A percentile compares a stretch with the other conserved stretches of the same genome.
These are phyloP conservation scores for Alternaria hordeiaustralica DNA, from an alignment of 2,329 filamentous ascomycete species.

Conservation along the genomic window DNA sequence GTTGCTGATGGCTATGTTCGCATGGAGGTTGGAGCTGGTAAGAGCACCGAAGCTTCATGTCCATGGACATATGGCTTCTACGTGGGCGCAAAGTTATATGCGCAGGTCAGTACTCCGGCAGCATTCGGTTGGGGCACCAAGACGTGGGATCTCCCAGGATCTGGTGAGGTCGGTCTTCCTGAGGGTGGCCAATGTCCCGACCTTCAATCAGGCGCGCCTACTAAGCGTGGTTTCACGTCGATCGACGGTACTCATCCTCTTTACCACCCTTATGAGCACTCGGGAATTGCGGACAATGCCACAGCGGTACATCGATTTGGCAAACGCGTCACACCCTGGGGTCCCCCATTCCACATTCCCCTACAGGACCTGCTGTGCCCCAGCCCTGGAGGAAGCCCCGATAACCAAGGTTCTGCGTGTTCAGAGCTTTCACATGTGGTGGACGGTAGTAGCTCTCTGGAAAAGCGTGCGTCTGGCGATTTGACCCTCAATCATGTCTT, in stretches of 20 bases:
- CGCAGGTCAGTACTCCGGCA: neutral
- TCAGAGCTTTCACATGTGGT: neutral
- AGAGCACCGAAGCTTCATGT: neutral
- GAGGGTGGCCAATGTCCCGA: slow-evolving; percentile 5
- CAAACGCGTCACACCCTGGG: neutral
- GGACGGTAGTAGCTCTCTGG: neutral
- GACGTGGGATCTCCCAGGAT: neutral
- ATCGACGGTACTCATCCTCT: neutral
- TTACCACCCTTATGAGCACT: neutral
- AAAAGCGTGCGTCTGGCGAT: neutral
- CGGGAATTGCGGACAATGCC: neutral
- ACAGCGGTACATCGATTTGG: neutral
- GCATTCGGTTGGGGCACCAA: slow-evolving; percentile 3
- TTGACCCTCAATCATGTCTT: neutral
- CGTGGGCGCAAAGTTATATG: slow-evolving; percentile 3
- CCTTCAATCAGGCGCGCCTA: slow-evolving; percentile 3
- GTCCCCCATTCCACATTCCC: neutral
- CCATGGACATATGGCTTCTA: slow-evolving; percentile 4
- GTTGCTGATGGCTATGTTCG: neutral
- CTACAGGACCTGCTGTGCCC: neutral
- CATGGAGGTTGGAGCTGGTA: slow-evolving; percentile 2
- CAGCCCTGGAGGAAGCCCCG: neutral
- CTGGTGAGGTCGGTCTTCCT: slow-evolving; percentile 2
- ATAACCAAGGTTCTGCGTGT: neutral
- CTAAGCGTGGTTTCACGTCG: neutral